Base-by-base conservation (phyloP, 2,329 filamentous ascomycete genomes). In the Colletotrichum sp. region DNA sequence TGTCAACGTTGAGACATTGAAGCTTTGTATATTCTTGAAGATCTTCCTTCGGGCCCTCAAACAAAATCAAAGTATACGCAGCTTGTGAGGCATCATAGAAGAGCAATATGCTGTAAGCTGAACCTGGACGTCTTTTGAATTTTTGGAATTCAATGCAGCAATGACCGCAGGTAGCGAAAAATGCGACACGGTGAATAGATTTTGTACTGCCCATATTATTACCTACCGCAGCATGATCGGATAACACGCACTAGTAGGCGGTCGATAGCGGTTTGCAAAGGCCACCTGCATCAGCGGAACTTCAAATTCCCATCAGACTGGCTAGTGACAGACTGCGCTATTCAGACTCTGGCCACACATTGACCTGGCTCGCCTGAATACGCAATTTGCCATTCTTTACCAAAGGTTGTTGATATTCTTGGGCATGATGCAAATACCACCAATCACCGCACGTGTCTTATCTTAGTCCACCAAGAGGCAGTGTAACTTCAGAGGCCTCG, bases 71-170 rank as follows among this genome's bases (percentile, higher is more conserved):
- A 12, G 2, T 52, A 21, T 13, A 21, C 3, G 44, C n/a, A 52
- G 44, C 44, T 18, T 49, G 10, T 1, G 5, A 13, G 2, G 10
- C n/a, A 21, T 52, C n/a, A 13, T 52, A 9, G n/a, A 52, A 52
- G 44, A 2, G n/a, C 10, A 13, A 52, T 21, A 7, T 2, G 9
- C 44, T 52, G 10, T 52, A 52, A 52, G 44, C 44, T 52, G 44
- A n/a, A n/a, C 39, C 39, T n/a, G 5, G 18, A 49, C 39, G 39
- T 49, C 1, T 49, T n/a, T 49, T n/a, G 5, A 49, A 5, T 10
- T 49, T 49, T n/a, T 49, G 9, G 6, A 4, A n/a, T n/a, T 44
- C 1, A n/a, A 44, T 3, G 5, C 0, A 44, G 3, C 3, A 12
- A 6, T 49, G 3, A 49, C 39, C 18, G 18, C 39, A 7, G 18